phyloP scores from a whole-genome alignment of 164 flowering plant species.

The Piper longum region DNA sequence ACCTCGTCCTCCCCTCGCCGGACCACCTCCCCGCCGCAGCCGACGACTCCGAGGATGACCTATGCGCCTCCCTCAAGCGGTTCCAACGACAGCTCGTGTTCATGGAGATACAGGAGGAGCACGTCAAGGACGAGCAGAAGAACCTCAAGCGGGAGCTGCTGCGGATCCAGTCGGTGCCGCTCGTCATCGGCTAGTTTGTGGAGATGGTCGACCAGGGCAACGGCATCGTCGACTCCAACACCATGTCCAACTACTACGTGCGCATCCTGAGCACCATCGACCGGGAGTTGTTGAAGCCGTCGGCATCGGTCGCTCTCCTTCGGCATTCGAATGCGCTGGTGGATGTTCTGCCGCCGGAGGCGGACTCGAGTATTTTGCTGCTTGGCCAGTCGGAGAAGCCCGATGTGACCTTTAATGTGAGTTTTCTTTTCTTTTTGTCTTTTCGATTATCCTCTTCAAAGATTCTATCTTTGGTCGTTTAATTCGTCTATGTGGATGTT shows the following conservation, averaged over 20 bases:
- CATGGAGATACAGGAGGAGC: slow-evolving; percentile 88
- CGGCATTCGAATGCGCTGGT: slow-evolving; percentile 91
- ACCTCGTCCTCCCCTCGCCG: slow-evolving; percentile 13
- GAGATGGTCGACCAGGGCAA: slow-evolving; percentile 73
- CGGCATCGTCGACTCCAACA: slow-evolving; percentile 88
- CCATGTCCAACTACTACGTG: slow-evolving; percentile 40
- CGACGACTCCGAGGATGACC: slow-evolving; percentile 54
- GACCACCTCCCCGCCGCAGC: slow-evolving; percentile 9
- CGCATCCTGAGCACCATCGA: slow-evolving; percentile 33
- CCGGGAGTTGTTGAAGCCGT: slow-evolving; percentile 77
- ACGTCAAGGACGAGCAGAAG: slow-evolving; percentile 87
- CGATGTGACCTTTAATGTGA: slow-evolving; percentile 72
- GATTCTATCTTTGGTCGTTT: neutral
- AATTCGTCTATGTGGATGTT: neutral
- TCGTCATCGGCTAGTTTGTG: slow-evolving; percentile 93
- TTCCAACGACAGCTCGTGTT: slow-evolving; percentile 82
- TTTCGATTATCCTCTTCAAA: neutral
- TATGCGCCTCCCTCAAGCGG: slow-evolving; percentile 59
- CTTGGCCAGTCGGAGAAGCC: slow-evolving; percentile 96
- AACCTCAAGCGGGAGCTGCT: slow-evolving; percentile 78
- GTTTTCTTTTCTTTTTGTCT: slow-evolving; percentile 7
- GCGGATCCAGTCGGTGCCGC: slow-evolving; percentile 90
- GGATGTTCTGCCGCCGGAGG: slow-evolving; percentile 92
- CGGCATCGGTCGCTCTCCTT: slow-evolving; percentile 83
- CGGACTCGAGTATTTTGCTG: slow-evolving; percentile 79